Evolutionary conservation across 495 filamentous ascomycete species (phyloP), one percentile per base, ranked within the genome.

Genomic region (Mytilinidion resinicola): DNA sequence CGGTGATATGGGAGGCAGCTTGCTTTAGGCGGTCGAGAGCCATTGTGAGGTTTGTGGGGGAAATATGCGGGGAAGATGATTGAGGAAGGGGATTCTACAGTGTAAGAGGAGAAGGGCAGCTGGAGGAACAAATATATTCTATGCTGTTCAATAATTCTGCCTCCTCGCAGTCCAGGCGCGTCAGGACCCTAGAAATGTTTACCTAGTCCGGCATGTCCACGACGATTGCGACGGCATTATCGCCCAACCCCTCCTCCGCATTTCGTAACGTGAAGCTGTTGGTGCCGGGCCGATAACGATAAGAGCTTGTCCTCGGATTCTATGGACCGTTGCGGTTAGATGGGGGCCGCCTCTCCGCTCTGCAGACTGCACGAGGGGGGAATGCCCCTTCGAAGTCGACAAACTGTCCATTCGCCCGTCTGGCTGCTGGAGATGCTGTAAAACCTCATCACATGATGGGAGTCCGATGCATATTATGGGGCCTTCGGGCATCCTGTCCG

Each of bases 21-120:
- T 87, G 83, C 71, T 85, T 82, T 36, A 90, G 78, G 62, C 84
- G 80, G 61, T 88, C 82, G 62, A 86, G 77, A 62, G 82, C 83
- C 85, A 87, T 87, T 66, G 49, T 73, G 48, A 30, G 51, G 30
- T 12, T 11, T 44, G 17, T 33, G 11, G 19, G 30, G 21, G 34
- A 33, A 30, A 21, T 38, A 46, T 25, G 15, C 17, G 47, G 43
- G 14, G 19, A 25, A 53, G 30, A 44, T 1, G 19, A 34, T 21
- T 17, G 36, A 44, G 12, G 38, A 54, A 33, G 17, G 46, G 44
- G 47, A 30, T 56, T 59, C 42, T 21, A 17, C 14, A 30, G 20
- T 10, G 33, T n/a, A n/a, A 37, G 50, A 11, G 19, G 51, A 48
- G 19, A 49, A 30, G 46, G 17, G 14, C 14, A 49, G 46, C 20